Evolutionary conservation across 2,329 filamentous ascomycete species (phyloP).

Genomic region (Xylariales sp.): DNA sequence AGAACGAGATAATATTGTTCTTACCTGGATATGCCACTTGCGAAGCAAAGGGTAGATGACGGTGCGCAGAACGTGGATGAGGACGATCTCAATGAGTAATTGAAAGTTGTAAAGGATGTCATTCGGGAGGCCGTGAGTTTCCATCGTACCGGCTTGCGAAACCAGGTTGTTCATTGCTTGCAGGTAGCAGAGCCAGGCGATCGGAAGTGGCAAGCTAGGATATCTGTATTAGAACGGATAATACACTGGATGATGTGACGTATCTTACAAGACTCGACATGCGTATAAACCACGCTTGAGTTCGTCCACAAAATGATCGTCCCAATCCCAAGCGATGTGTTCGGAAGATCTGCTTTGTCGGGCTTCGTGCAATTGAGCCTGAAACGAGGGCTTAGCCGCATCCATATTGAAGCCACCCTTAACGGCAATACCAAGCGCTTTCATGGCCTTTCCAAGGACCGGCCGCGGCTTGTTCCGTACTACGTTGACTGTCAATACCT

Average conservation of each 20-base stretch:
- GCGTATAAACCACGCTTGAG: not conserved
- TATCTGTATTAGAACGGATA: conserved; percentile 41
- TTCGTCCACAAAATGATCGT: not conserved
- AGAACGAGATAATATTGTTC: too few relatives aligned
- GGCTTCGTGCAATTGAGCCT: not conserved
- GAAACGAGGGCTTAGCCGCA: not conserved
- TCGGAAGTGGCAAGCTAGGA: conserved; percentile 35
- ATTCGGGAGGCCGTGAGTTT: conserved; percentile 63
- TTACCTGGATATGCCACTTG: not conserved
- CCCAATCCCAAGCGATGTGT: not conserved
- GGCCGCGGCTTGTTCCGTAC: not conserved
- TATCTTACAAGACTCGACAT: conserved; percentile 5
- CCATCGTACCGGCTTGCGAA: conserved; percentile 54
- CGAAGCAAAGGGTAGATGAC: not conserved
- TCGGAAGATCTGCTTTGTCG: not conserved
- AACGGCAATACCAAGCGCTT: not conserved
- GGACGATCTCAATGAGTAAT: not conserved
- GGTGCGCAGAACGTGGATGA: not conserved
- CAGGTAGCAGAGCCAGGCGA: conserved; percentile 65
- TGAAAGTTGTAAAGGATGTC: conserved; percentile 59
- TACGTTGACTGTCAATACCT: not conserved
- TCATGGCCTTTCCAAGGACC: not conserved
- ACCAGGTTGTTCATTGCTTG: conserved; percentile 66
- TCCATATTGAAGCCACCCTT: not conserved
- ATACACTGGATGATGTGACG: conserved; percentile 59